These are phyloP conservation scores for Tetracladium maxilliforme DNA, from an alignment of 2,329 filamentous ascomycete genomes.

Conservation along the genomic window DNA sequence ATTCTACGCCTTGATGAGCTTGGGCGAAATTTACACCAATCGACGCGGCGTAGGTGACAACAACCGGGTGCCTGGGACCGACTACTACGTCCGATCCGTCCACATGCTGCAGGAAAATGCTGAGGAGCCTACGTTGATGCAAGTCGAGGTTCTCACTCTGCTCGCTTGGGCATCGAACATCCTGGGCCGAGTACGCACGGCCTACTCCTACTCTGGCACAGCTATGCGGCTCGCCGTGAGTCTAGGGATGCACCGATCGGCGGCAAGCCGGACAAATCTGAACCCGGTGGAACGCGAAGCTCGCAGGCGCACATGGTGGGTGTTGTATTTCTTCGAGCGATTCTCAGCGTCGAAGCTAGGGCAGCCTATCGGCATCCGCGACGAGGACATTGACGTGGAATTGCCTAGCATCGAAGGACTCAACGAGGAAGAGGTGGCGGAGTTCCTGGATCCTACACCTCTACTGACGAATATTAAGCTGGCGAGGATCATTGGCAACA, in stretches of 20 bases:
- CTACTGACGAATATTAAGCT: constrained; percentile 20
- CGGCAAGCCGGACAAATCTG: constrained; percentile 18
- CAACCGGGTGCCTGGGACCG: constrained; percentile 24
- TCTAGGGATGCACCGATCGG: constrained; percentile 25
- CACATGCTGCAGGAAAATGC: constrained; percentile 23
- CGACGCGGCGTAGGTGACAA: no score
- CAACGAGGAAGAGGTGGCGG: constrained; percentile 15
- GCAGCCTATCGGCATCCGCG: constrained; percentile 28
- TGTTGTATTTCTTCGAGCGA: constrained; percentile 26
- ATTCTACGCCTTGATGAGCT: constrained; percentile 25
- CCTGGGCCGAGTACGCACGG: constrained; percentile 17
- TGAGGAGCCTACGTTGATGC: constrained; percentile 25
- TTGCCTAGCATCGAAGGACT: constrained; percentile 18
- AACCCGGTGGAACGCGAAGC: constrained; percentile 20
- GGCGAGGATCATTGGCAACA: constrained; percentile 18
- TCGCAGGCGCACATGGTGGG: constrained; percentile 25
- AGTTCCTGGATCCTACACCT: constrained; percentile 20
- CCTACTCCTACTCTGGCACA: constrained; percentile 16
- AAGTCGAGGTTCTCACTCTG: constrained; percentile 24
- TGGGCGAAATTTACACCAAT: constrained; percentile 28
- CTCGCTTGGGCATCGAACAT: constrained; percentile 17
- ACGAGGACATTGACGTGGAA: constrained; percentile 27
- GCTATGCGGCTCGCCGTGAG: constrained; percentile 22
- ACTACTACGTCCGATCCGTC: constrained; percentile 24
- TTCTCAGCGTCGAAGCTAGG: constrained; percentile 33